Base-by-base conservation (phyloP, 768 basidiomycete species). In the Lentinula detonsa region DNA sequence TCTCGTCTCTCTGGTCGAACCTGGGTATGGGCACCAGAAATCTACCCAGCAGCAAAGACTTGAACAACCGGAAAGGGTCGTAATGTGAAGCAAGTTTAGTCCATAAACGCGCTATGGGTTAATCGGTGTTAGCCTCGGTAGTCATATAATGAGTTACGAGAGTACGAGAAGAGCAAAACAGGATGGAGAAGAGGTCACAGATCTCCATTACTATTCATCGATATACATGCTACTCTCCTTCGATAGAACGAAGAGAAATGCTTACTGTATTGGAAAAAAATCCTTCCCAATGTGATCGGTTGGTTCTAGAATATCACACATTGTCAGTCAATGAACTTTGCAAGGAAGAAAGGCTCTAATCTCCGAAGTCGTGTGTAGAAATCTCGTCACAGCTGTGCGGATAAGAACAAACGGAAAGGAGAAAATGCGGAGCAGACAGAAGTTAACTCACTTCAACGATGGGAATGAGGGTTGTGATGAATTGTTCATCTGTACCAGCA, bases 211-310 rank as follows among this genome's bases (percentile, higher is more conserved):
- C 28, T 28, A 28, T 28, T 28, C 28, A 28, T 28, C 28, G 28
- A 28, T 28, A 28, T 28, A 28, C 28, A 28, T 8, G 13, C 37
- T 39, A 8, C 13, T 3, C 37, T 51, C 34, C 10, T 23, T n/a
- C 9, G 10, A 48, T 0, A 10, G 21, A 21, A 42, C 23, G 15
- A 23, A 42, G 16, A 40, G 28, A 7, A 39, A 55, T 4, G 11
- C 79, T 59, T 56, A 83, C 86, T 78, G 68, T 87, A 87, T 69
- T 86, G 83, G 21, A 75, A 77, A 64, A 87, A 87, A 40, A 86
- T 81, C 7, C 70, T 64, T 1, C 80, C 72, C 40, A 85, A 69
- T 1, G 81, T 73, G 28, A 83, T 69, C 13, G 85, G 79, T 63
- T 84, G 79, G 62, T 76, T 86, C 85, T 87, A 56, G 9, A 39